Evolutionary conservation across 805 yeast species (phyloP).

Genomic region (Millerozyma acaciae): DNA sequence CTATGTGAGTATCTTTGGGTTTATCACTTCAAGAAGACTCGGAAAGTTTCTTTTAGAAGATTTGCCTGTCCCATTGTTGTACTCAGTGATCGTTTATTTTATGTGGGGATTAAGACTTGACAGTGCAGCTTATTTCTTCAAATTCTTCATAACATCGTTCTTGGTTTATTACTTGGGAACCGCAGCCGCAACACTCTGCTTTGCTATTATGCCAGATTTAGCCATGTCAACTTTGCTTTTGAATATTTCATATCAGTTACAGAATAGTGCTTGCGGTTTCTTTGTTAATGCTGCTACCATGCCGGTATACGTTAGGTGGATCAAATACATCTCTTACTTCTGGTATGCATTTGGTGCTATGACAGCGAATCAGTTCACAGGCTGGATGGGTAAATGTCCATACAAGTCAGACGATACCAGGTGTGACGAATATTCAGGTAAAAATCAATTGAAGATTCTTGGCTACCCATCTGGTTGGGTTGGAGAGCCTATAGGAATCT

Average conservation of each 20-base stretch:
- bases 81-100: conserved; percentile 62
- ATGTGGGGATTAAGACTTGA: conserved; percentile 64
- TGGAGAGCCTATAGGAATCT: conserved; percentile 57
- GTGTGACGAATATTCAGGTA: conserved; percentile 49
- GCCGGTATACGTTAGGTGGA: conserved; percentile 88
- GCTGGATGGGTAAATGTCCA: conserved; percentile 57
- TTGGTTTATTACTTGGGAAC: conserved; percentile 54
- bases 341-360: conserved; percentile 79
- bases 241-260: conserved; percentile 63
- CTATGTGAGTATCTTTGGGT: conserved; percentile 64
- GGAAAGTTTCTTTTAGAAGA: conserved; percentile 70
- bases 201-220: conserved; percentile 58
- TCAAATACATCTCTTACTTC: conserved; percentile 67
- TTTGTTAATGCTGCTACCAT: conserved; percentile 67
- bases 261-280: conserved; percentile 77
- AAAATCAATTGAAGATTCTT: conserved; percentile 46
- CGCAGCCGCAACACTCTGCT: conserved; percentile 49
- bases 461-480: conserved; percentile 68
- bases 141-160: conserved; percentile 57
- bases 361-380: conserved; percentile 61
- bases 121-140: conserved; percentile 47
- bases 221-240: conserved; percentile 58
- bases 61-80: conserved; percentile 55
- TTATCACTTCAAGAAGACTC: conserved; percentile 59
- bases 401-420: conserved; percentile 13